Base-by-base conservation (phyloP, 169 alveolate species). In the Miamiensis avidus region DNA sequence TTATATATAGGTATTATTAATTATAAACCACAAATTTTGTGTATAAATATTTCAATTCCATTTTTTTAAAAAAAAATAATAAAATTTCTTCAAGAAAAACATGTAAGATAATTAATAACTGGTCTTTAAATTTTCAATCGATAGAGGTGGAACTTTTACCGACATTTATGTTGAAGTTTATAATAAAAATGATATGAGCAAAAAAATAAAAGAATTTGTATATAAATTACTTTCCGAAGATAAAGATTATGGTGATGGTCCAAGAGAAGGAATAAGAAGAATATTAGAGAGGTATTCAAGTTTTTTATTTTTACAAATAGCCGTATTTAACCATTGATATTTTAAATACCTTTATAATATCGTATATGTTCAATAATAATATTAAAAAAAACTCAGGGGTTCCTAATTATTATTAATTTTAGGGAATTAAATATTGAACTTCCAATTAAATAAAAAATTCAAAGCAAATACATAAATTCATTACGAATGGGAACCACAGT, bases 121-220 rank as follows among this genome's bases (percentile, higher is more conserved):
- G 34, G 27, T 78, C 34, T 87, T 91, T 73, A 82, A 83, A 31
- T 93, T 94, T 82, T 88, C 95, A 30, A 92, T 93, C n/a, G 97
- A 95, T 76, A 88, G 96, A 81, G 98, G 98, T 32, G 98, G 98
- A 16, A 95, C 98, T 72, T 95, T 95, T 85, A 95, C 98, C 26
- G 98, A 95, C 72, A 86, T 94, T 26, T 91, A 83, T 74, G 93
- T 94, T 73, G 92, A 93, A 33, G 34, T 78, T 30, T 20, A 65
- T 0, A 0, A 82, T 31, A 31, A 74, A 6, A n/a, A n/a, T n/a
- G 91, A 89, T 25, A 20, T 20, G 30, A 30, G 30, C 0, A 4
- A 81, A n/a, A 75, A 72, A 4, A 49, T 11, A 11, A 49, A 49
- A 78, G 25, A 28, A 27, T 65, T 31, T 0, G 91, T 94, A 0